Percentiles rank a stretch among this genome's conserved stretches.
These are phyloP conservation scores for Fonsecaea pedrosoi DNA, from an alignment of 2,329 filamentous ascomycete species.

Conservation along the genomic window DNA sequence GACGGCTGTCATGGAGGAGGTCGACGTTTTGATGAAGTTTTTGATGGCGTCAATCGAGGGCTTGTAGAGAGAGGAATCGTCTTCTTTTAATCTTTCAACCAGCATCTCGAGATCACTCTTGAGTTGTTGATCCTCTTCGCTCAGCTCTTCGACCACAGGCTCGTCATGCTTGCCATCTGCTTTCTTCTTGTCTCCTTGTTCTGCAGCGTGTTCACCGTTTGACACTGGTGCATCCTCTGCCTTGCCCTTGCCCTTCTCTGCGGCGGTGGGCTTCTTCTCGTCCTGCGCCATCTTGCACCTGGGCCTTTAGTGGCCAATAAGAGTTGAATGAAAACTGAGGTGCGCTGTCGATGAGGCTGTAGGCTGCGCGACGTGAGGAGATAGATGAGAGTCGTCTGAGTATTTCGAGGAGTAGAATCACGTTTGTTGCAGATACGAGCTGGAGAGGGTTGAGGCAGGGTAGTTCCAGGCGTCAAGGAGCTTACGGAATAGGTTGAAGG, in stretches of 20 bases:
- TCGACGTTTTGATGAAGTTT: conserved; percentile 97
- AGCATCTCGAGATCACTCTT: conserved; percentile 98
- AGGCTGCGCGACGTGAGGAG: neutral
- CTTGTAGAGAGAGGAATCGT: conserved; percentile 85
- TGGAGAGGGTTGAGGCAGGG: neutral
- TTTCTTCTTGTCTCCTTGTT: conserved; percentile 72
- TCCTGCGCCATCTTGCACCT: conserved; percentile 80
- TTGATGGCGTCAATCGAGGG: conserved; percentile 95
- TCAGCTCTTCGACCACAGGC: conserved; percentile 77
- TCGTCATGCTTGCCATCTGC: conserved; percentile 68
- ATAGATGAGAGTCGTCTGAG: neutral
- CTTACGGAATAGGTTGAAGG: conserved; percentile 33
- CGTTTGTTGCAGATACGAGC: neutral
- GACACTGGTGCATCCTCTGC: conserved; percentile 71
- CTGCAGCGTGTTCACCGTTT: conserved; percentile 61
- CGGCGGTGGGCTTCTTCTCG: conserved; percentile 80
- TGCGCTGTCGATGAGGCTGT: neutral
- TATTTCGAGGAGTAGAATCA: conserved; percentile 10
- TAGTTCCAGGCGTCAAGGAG: conserved; percentile 33
- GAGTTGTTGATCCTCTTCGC: conserved; percentile 96
- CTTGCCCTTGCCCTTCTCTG: conserved; percentile 97
- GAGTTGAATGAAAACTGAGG: conserved; percentile 17
- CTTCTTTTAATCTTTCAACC: conserved; percentile 93
- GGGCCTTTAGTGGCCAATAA: conserved; percentile 30
- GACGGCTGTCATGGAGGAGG: conserved; percentile 98